Evolutionary conservation across 2,329 filamentous ascomycete species (phyloP).

Genomic region (Claviceps sp.): DNA sequence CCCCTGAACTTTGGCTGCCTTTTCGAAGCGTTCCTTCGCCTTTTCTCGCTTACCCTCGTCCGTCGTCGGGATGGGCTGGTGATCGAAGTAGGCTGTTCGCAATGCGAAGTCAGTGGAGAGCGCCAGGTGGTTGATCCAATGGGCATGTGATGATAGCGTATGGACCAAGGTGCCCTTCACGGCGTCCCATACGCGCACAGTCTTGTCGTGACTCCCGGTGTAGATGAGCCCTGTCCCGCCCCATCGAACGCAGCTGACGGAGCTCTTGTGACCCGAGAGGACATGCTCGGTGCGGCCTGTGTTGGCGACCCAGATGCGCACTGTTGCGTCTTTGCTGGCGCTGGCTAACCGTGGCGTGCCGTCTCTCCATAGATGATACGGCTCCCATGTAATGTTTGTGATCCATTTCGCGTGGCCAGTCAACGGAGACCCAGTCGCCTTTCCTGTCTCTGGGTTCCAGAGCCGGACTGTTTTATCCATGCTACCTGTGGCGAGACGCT

Average conservation of each 20-base stretch:
- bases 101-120: slow-evolving; percentile 86
- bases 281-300: slow-evolving; percentile 68
- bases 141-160: slow-evolving; percentile 69
- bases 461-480: slow-evolving; percentile 88
- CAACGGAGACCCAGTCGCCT: slow-evolving; percentile 49
- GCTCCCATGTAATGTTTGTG: slow-evolving; percentile 81
- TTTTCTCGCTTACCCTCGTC: slow-evolving; percentile 59
- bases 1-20: slow-evolving; percentile 64
- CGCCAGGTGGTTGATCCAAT: slow-evolving; percentile 92
- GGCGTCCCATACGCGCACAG: slow-evolving; percentile 80
- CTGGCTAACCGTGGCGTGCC: slow-evolving; percentile 72
- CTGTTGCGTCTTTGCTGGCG: slow-evolving; percentile 78
- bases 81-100: slow-evolving; percentile 76
- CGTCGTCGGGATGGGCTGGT: slow-evolving; percentile 53
- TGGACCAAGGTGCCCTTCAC: slow-evolving; percentile 66
- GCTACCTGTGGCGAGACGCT: slow-evolving; percentile 71
- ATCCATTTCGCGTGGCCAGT: slow-evolving; percentile 87
- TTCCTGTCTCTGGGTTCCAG: slow-evolving; percentile 77
- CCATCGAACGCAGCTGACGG: slow-evolving; percentile 86
- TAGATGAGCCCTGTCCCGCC: slow-evolving; percentile 80
- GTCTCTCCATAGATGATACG: slow-evolving; percentile 67
- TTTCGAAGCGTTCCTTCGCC: slow-evolving; percentile 72
- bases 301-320: slow-evolving; percentile 76
- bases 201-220: slow-evolving; percentile 81
- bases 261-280: slow-evolving; percentile 76